These are phyloP conservation scores for Pythium utonaiense DNA, from an alignment of 352 stramenopile genomes.

Conservation along the genomic window DNA sequence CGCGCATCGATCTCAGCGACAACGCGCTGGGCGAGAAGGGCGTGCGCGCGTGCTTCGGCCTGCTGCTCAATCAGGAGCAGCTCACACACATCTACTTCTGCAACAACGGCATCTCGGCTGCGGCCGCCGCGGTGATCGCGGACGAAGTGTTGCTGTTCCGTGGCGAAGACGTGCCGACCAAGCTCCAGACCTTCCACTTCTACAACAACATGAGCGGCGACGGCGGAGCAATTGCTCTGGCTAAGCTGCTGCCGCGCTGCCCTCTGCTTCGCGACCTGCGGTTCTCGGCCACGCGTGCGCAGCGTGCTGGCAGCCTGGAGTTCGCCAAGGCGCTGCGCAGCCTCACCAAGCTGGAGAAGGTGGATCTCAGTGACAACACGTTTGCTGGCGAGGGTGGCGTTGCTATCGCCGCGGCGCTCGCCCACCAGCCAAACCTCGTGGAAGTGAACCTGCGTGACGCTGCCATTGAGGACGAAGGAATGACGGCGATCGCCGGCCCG, in stretches of 20 bases:
- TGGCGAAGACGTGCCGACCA: constrained; percentile 56
- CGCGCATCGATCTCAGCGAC: constrained; percentile 89
- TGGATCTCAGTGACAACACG: constrained; percentile 95
- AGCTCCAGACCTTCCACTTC: constrained; percentile 93
- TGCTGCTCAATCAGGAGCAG: constrained; percentile 74
- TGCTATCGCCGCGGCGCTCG: constrained; percentile 85
- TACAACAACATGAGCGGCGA: constrained; percentile 98
- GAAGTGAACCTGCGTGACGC: constrained; percentile 91
- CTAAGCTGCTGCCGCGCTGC: constrained; percentile 84
- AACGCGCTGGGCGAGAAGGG: constrained; percentile 95
- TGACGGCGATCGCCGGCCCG: constrained; percentile 76
- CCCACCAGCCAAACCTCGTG: constrained; percentile 55
- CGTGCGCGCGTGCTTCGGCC: constrained; percentile 85
- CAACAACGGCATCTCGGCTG: constrained; percentile 93
- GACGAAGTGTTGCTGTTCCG: constrained; percentile 87
- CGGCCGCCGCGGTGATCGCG: constrained; percentile 83
- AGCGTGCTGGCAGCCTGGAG: constrained; percentile 80
- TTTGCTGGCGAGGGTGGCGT: constrained; percentile 86
- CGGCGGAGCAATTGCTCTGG: constrained; percentile 85
- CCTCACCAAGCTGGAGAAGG: constrained; percentile 67
- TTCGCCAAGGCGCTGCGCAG: constrained; percentile 79
- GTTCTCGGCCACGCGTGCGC: constrained; percentile 92
- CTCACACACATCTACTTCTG: constrained; percentile 90
- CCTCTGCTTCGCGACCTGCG: constrained; percentile 86
- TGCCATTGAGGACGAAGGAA: constrained; percentile 87